Percentiles rank a stretch among this genome's conserved stretches.
Evolutionary conservation across 441 rosid genomes (phyloP).

Genomic region (Capsella rubella): DNA sequence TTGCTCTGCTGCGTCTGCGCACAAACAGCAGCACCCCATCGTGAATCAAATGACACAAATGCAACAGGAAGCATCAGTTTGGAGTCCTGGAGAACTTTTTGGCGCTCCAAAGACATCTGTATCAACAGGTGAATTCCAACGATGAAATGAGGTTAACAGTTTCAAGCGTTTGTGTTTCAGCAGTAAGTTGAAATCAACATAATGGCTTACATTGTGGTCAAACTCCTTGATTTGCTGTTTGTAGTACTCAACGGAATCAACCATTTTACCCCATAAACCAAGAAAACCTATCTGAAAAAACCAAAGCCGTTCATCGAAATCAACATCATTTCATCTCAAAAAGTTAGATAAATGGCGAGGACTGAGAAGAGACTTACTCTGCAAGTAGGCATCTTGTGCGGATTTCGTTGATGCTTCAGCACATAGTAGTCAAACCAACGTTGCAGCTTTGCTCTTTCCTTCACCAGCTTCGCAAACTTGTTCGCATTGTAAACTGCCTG

Average conservation of each 20-base stretch:
- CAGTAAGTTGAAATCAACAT: neutral
- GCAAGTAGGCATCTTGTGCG: conserved; percentile 78
- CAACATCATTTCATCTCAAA: conserved; percentile 26
- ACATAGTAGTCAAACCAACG: conserved; percentile 91
- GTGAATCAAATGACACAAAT: conserved; percentile 87
- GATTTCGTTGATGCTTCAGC: conserved; percentile 82
- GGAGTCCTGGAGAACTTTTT: conserved; percentile 72
- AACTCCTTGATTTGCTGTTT: conserved; percentile 65
- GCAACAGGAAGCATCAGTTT: conserved; percentile 79
- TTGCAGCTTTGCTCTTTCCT: conserved; percentile 77
- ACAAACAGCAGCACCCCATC: conserved; percentile 98
- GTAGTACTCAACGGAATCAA: conserved; percentile 91
- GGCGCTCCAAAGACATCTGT: conserved; percentile 80
- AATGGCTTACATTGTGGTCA: conserved; percentile 63
- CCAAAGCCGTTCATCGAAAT: conserved; percentile 23
- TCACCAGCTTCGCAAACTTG: conserved; percentile 72
- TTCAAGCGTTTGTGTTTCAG: conserved; percentile 5
- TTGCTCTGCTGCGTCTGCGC: conserved; percentile 97
- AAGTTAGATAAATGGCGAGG: conserved; percentile 9
- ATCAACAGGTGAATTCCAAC: neutral
- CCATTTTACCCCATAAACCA: conserved; percentile 81
- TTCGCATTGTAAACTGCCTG: conserved; percentile 95
- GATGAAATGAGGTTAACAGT: conserved; percentile 20
- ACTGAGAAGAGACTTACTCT: conserved; percentile 54
- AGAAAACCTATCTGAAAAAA: conserved; percentile 77